These are phyloP conservation scores for Plasmodium chabaudi DNA, from an alignment of 169 alveolate species.

Conservation along the genomic window DNA sequence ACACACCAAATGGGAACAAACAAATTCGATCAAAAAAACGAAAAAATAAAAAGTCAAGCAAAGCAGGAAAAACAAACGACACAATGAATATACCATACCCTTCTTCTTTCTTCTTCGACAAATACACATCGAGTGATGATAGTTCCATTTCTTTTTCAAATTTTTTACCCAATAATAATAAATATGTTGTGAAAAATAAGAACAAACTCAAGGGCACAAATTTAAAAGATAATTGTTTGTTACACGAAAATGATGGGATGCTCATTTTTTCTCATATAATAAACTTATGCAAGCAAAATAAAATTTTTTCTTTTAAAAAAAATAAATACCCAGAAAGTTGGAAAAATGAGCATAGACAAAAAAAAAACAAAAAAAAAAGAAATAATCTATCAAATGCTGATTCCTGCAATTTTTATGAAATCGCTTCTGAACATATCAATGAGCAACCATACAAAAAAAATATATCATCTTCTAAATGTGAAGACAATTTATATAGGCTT, in stretches of 20 bases:
- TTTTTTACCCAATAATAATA: constrained; percentile 27
- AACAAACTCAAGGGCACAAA: neutral
- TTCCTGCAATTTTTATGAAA: neutral
- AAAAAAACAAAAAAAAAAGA: too few relatives aligned
- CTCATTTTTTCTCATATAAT: constrained; percentile 33
- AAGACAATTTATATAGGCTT: too few relatives aligned
- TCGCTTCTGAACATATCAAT: neutral
- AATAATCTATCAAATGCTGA: too few relatives aligned
- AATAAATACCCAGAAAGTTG: neutral
- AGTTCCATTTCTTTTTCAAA: constrained; percentile 28
- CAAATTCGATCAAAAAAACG: neutral
- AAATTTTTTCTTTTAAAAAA: constrained; percentile 44
- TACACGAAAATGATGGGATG: constrained; percentile 1
- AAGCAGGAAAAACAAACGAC: neutral
- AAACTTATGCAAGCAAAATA: constrained; percentile 26
- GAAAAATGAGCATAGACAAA: neutral
- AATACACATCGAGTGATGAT: constrained; percentile 30
- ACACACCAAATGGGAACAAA: neutral
- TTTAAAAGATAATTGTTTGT: too few relatives aligned
- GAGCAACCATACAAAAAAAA: neutral
- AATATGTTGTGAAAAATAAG: neutral
- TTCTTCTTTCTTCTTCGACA: neutral
- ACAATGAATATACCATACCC: too few relatives aligned
- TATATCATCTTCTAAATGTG: neutral
- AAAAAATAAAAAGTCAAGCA: neutral